Evolutionary conservation across 768 basidiomycete genomes (phyloP), one percentile per base, ranked within the genome.

Genomic region (Tricholoma matsutake): DNA sequence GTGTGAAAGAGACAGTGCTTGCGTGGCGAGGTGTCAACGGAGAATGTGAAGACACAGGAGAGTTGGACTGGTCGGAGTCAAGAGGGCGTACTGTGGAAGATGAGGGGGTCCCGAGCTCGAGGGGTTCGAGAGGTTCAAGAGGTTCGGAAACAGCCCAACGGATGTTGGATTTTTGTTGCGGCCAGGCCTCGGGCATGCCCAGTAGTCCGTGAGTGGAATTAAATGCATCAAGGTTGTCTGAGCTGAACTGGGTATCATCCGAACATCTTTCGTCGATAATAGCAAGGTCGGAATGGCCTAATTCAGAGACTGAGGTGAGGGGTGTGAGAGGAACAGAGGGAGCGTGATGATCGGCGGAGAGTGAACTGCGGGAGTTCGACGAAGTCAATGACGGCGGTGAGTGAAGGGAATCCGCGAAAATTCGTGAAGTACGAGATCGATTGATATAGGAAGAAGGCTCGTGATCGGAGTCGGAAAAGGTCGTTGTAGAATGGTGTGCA

Each of bases 331-430:
- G 61, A 18, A n/a, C 8, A 6, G 28, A 29, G 32, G 67, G 69
- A 64, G 63, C 54, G 68, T 61, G 77, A 54, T 68, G 72, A 57
- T 64, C 55, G 20, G 58, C 60, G 32, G 70, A 65, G 3, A 68
- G 67, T 4, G 79, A 80, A 56, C 76, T 78, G 59, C 65, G 69
- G 1, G 79, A 80, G 7, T 64, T 71, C 29, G 77, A 80, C 54
- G 79, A 79, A 31, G 75, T 72, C 54, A 84, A 72, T 9, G 83
- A 81, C n/a, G 81, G 81, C n/a, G 63, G 54, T 6, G 61, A 25
- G 13, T 61, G 63, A 20, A 60, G 54, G 9, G 64, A 64, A 43
- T 65, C 66, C 1, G 63, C 67, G 31, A 54, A 61, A 49, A 68
- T 66, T 28, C 63, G 65, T 56, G 60, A 65, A 56, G 69, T 58